Conservation (phyloP, 2,329 filamentous ascomycete genomes). For the Zasmidium angulare region DNA sequence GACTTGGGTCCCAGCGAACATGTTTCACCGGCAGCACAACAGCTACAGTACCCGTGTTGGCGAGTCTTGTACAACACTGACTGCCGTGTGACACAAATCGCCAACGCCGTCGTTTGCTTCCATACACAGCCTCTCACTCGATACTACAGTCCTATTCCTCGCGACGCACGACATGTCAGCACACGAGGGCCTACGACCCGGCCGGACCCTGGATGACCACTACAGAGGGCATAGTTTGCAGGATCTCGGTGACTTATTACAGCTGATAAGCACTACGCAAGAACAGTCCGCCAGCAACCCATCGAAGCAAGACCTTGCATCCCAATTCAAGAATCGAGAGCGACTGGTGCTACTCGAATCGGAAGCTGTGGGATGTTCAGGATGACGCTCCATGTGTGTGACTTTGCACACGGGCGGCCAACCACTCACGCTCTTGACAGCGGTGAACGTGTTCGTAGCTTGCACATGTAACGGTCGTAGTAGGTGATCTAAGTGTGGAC, state of each 20-base stretch:
- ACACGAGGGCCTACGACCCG: background rate
- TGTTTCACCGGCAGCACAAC: background rate
- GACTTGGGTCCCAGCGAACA: background rate
- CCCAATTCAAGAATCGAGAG: no score
- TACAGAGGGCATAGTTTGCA: background rate
- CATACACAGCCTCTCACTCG: background rate
- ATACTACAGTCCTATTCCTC: background rate
- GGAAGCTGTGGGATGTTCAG: no score
- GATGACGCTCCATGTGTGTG: background rate
- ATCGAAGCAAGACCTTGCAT: background rate
- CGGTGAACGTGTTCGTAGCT: background rate
- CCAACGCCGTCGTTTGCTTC: background rate
- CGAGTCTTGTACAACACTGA: background rate
- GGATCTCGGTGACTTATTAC: background rate
- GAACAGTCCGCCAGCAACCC: background rate
- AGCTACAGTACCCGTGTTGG: background rate
- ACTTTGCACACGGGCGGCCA: background rate
- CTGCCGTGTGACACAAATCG: background rate
- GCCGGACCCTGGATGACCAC: background rate
- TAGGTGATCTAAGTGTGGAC: background rate
- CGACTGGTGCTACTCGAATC: background rate
- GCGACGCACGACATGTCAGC: background rate
- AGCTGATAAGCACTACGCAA: background rate
- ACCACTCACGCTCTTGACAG: background rate
- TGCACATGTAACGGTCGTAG: background rate